phyloP scores from a whole-genome alignment of 192 early-diverging fungal species.

The Coemansia sp. region DNA sequence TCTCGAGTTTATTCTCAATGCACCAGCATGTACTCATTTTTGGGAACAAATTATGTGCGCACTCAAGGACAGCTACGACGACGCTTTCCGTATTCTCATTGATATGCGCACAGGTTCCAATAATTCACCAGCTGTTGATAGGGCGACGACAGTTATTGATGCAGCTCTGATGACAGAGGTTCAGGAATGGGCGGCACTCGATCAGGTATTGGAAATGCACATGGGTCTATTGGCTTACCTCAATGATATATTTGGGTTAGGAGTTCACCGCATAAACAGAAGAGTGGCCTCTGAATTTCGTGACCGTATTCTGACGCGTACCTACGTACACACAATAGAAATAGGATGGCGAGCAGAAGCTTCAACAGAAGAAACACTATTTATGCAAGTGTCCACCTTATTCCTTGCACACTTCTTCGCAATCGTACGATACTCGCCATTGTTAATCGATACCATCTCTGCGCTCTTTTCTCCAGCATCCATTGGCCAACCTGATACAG shows the following conservation, averaged over 20 bases:
- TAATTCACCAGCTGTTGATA: constrained; percentile 1
- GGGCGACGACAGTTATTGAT: constrained; percentile 6
- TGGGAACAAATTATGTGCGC: constrained; percentile 46
- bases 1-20: constrained; percentile 34
- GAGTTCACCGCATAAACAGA: constrained; percentile 57
- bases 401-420: constrained; percentile 49
- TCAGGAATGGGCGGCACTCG: constrained; percentile 44
- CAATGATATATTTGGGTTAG: constrained; percentile 61
- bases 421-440: constrained; percentile 43
- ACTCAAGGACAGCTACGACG: constrained; percentile 30
- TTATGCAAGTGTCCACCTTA: constrained; percentile 50
- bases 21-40: constrained; percentile 29
- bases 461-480: constrained; percentile 27
- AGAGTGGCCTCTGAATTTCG: constrained; percentile 27
- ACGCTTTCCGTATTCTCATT: constrained; percentile 44
- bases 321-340: constrained; percentile 33
- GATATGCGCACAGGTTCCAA: constrained; percentile 35
- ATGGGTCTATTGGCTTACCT: constrained; percentile 64
- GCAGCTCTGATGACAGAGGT: constrained; percentile 5
- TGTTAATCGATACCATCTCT: constrained; percentile 33
- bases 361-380: constrained; percentile 36
- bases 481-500: background rate
- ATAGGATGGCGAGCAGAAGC: constrained; percentile 30
- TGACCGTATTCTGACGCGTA: constrained; percentile 38
- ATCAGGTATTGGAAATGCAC: constrained; percentile 61